These are phyloP conservation scores for Starmerella tilneyi DNA, from an alignment of 805 yeast genomes.

Conservation along the genomic window DNA sequence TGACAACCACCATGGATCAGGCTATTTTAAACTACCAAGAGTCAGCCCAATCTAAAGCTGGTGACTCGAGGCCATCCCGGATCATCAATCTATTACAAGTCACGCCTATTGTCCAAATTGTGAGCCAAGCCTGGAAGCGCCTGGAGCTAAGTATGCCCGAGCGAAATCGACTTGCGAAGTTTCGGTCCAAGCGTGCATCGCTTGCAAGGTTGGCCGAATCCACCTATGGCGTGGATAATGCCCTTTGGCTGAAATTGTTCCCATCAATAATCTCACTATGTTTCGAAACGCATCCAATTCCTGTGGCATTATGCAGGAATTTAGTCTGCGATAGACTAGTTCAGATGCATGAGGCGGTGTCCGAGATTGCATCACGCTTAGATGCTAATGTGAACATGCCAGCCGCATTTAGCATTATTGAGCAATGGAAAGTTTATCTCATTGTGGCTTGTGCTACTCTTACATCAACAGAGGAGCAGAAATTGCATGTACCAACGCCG, in stretches of 20 bases:
- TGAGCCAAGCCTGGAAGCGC: conserved; percentile 42
- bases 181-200: conserved; percentile 50
- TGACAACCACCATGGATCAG: conserved; percentile 80
- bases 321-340: conserved; percentile 81
- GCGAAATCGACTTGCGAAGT: conserved; percentile 53
- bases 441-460: conserved; percentile 86
- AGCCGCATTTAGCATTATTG: conserved; percentile 40
- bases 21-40: conserved; percentile 51
- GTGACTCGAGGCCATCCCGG: conserved; percentile 24
- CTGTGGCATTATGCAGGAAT: conserved; percentile 85
- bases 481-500: conserved; percentile 49
- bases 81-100: conserved; percentile 63
- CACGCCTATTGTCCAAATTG: conserved; percentile 54
- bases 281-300: conserved; percentile 76
- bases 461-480: conserved; percentile 81
- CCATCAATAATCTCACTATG: conserved; percentile 64
- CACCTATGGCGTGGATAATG: conserved; percentile 89
- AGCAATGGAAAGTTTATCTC: conserved; percentile 81
- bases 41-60: conserved; percentile 10
- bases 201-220: conserved; percentile 76
- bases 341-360: conserved; percentile 45
- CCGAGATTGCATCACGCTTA: conserved; percentile 25
- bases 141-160: conserved; percentile 56
- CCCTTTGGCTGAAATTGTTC: conserved; percentile 86
- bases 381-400: conserved; percentile 24